Evolutionary conservation across 1,139 yeast species (phyloP), one percentile per base, ranked within the genome.

Genomic region (Meyerozyma elateridarum): DNA sequence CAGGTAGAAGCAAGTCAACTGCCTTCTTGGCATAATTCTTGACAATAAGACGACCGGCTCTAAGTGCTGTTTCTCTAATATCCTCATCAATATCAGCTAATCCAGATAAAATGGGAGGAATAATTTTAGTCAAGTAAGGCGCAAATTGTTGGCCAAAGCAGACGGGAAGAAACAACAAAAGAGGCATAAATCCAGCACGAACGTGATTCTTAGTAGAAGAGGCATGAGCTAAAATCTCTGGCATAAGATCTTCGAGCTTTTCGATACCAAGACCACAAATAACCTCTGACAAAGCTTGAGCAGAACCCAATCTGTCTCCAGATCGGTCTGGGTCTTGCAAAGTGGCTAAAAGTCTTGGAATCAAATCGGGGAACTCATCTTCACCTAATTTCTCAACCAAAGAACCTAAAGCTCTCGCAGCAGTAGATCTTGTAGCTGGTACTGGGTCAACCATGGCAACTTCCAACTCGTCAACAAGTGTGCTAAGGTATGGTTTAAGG

Each of bases 401-500:
- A 0, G 96, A 88, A 44, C 99, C 99, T 36, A 93, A 68, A 0
- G 98, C 98, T 61, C 96, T 80, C 16, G 96, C 91, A 16, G 97
- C 98, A 21, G 96, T 93, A 2, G 97, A 93, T 56, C 98, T 78
- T 0, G 98, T 91, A 28, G 83, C 85, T 22, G 98, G 96, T 32
- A 93, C 98, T 1, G 98, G 98, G 51, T 93, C 99, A 36, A 93
- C 96, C 95, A 93, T 89, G 2, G 97, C 95, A 27, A 74, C 69
- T 54, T 91, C 96, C 38, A 93, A 74, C 48, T 88, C 96, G 9
- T 76, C 72, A 29, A 89, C 82, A 46, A 93, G 68, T 31, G 78
- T 74, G 16, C 77, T 73, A 48, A 93, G 67, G 58, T 93, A 91
- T 17, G 96, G 96, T 38, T 77, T 63, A 40, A 93, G 70, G 54